Evolutionary conservation across 164 flowering plant species (phyloP), one percentile per base, ranked within the genome.

Genomic region (Nelumbo lutea): DNA sequence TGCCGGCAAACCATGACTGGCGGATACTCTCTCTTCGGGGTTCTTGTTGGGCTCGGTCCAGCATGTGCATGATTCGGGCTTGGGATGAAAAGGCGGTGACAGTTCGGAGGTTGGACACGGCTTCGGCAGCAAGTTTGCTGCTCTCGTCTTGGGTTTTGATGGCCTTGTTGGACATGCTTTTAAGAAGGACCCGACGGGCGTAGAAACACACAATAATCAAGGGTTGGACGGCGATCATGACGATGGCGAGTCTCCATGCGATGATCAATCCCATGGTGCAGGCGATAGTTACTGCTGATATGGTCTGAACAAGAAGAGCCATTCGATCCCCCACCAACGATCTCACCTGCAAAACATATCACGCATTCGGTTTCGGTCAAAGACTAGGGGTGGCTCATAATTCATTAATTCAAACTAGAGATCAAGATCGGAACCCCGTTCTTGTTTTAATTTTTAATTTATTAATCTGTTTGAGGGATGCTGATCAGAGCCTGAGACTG

Each of bases 201-300:
- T 87, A 90, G 79, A 78, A 87, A 84, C 88, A 86, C 0, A 80
- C 62, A 6, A 93, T 85, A 70, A 90, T 80, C 2, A 88, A 45
- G 3, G 98, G 98, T 51, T 93, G 98, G 9, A 86, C 89, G 0
- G 95, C 98, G 3, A 90, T 90, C 90, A 90, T 89, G 9, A 93
- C 96, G 5, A 90, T 9, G 0, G 95, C 91, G 0, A 93, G 83
- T 69, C 82, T 79, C 95, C 93, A 89, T 6, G 96, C 89, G 7
- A 88, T 84, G 39, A 85, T 70, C 44, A 90, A 77, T 2, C 98
- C 95, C 87, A 93, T 82, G 3, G 88, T 85, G 78, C 82, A 85
- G 1, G 96, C 96, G 3, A 87, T 75, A 42, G 38, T 67, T 11
- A 90, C 89, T 0, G 97, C 91, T 2, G 96, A 89, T 70, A 79